phyloP scores from a whole-genome alignment of 2,329 filamentous ascomycete species.

The Fusarium caatingaense region DNA sequence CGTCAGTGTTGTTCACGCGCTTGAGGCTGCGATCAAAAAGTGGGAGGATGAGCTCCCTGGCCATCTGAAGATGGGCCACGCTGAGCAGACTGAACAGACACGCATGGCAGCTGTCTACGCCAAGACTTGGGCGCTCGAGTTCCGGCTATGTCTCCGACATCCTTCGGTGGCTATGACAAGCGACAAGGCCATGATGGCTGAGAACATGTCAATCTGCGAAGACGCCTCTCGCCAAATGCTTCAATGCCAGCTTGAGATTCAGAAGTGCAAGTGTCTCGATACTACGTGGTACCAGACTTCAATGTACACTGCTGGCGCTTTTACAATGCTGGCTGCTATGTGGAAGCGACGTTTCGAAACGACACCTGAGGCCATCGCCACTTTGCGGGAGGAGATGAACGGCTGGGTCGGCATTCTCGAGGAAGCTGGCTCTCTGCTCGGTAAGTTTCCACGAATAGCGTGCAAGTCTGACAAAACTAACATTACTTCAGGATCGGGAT shows the following conservation, averaged over 20 bases:
- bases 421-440: slow-evolving; percentile 73
- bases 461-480: slow-evolving; percentile 26
- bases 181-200: slow-evolving; percentile 66
- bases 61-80: slow-evolving; percentile 63
- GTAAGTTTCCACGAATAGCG: slow-evolving; percentile 57
- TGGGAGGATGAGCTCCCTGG: slow-evolving; percentile 74
- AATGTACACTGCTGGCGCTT: slow-evolving; percentile 78
- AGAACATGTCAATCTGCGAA: slow-evolving; percentile 74
- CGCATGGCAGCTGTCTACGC: slow-evolving; percentile 66
- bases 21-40: slow-evolving; percentile 72
- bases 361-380: slow-evolving; percentile 66
- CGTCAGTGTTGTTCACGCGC: slow-evolving; percentile 67
- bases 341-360: slow-evolving; percentile 74
- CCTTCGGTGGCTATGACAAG: slow-evolving; percentile 68
- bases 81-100: slow-evolving; percentile 55
- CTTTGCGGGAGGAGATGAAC: slow-evolving; percentile 75
- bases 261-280: slow-evolving; percentile 75
- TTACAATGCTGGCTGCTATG: slow-evolving; percentile 76
- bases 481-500: slow-evolving; percentile 55
- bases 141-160: slow-evolving; percentile 69
- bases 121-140: slow-evolving; percentile 66
- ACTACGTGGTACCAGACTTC: slow-evolving; percentile 82
- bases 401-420: slow-evolving; percentile 75
- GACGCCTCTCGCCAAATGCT: slow-evolving; percentile 74
- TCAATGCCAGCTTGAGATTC: slow-evolving; percentile 67